phyloP scores from a whole-genome alignment of 306 rosid species.

The Begonia masoniana region DNA sequence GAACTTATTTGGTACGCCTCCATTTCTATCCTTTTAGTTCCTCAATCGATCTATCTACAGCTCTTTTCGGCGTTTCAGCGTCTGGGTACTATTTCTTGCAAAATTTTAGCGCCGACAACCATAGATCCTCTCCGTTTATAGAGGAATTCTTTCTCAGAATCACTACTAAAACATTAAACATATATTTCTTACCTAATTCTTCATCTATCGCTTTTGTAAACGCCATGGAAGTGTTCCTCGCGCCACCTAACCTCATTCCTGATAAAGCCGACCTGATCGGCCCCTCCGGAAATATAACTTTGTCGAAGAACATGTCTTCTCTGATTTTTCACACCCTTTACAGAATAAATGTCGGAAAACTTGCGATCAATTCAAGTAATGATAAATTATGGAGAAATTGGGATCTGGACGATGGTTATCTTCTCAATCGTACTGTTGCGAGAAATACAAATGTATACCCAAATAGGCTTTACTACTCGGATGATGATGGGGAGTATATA shows the following conservation, averaged over 20 bases:
- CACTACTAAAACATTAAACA: neutral
- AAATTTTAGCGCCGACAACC: too few species aligned
- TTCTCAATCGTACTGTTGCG: neutral
- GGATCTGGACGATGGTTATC: slow-evolving; percentile 7
- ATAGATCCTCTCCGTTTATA: too few species aligned
- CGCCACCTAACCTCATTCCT: slow-evolving; percentile 8
- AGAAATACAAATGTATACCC: fast-evolving
- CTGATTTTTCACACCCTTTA: slow-evolving; percentile 11
- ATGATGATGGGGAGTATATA: neutral
- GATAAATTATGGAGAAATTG: slow-evolving; percentile 17
- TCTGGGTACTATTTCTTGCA: too few species aligned
- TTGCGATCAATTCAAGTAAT: neutral
- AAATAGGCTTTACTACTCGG: neutral
- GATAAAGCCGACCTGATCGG: neutral
- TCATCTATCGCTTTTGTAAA: slow-evolving; percentile 37
- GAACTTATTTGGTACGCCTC: slow-evolving; percentile 25
- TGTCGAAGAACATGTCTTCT: neutral
- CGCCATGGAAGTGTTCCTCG: slow-evolving; percentile 38
- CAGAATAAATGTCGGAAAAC: slow-evolving; percentile 32
- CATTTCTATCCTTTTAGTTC: too few species aligned
- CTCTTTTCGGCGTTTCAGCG: too few species aligned
- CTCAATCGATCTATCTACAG: too few species aligned
- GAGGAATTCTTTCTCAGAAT: slow-evolving; percentile 10
- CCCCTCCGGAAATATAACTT: neutral
- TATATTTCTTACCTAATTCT: slow-evolving; percentile 9